These are phyloP conservation scores for Fusarium sp. DNA, from an alignment of 2,329 filamentous ascomycete species.

Conservation along the genomic window DNA sequence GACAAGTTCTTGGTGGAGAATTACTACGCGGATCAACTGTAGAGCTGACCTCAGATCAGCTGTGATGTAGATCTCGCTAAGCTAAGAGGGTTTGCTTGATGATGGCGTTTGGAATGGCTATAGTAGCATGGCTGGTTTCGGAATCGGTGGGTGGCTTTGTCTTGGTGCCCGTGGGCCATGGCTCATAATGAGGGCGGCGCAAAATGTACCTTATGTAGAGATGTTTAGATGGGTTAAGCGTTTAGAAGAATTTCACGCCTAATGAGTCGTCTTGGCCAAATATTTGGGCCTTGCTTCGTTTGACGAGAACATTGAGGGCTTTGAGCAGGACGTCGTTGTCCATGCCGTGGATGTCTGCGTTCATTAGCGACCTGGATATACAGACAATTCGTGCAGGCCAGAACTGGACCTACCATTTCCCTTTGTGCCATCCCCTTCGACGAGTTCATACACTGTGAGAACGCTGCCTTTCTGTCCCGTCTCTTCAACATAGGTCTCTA, in stretches of 20 bases:
- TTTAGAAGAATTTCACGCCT: slow-evolving; percentile 96
- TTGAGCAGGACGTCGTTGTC: slow-evolving; percentile 85
- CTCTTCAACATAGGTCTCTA: slow-evolving; percentile 87
- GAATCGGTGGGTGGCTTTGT: slow-evolving; percentile 22
- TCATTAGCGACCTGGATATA: slow-evolving; percentile 21
- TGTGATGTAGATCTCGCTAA: slow-evolving; percentile 14
- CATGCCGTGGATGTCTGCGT: slow-evolving; percentile 86
- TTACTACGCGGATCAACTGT: slow-evolving; percentile 55
- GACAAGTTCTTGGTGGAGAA: slow-evolving; percentile 71
- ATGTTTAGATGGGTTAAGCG: slow-evolving; percentile 31
- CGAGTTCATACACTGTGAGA: slow-evolving; percentile 92
- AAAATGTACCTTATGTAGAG: slow-evolving; percentile 38
- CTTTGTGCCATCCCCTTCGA: slow-evolving; percentile 85
- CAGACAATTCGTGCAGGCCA: not conserved
- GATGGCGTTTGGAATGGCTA: slow-evolving; percentile 43
- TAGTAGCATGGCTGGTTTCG: slow-evolving; percentile 21
- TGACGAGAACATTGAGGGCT: slow-evolving; percentile 85
- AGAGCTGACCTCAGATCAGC: slow-evolving; percentile 22
- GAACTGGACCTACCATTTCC: slow-evolving; percentile 69
- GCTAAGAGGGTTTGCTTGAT: slow-evolving; percentile 22
- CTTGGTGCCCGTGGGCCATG: slow-evolving; percentile 5
- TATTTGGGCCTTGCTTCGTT: slow-evolving; percentile 91
- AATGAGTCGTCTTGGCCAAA: slow-evolving; percentile 91
- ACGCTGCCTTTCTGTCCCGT: slow-evolving; percentile 92
- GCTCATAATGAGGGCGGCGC: slow-evolving; percentile 18